Conservation (phyloP, 371 early-diverging fungal genomes). For the Rhizomucor pusillus region DNA sequence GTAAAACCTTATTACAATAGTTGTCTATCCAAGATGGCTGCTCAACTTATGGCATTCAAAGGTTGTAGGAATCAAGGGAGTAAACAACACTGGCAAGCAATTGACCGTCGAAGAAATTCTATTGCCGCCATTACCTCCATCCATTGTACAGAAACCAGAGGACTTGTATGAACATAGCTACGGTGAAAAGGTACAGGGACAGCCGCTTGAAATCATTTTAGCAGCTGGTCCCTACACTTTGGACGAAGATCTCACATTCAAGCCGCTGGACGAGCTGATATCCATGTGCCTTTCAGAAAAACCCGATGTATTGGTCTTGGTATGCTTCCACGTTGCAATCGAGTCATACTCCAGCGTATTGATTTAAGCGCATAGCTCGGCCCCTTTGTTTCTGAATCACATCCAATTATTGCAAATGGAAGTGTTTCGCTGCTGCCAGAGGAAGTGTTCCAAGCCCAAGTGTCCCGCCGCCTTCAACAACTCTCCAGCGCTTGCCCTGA, state of each 20-base stretch:
- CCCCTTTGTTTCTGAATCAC: conserved; percentile 14
- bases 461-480: conserved; percentile 43
- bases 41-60: conserved; percentile 1
- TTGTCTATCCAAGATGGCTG: not conserved
- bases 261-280: conserved; percentile 75
- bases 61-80: conserved; percentile 44
- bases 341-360: not conserved
- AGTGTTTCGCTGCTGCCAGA: conserved; percentile 57
- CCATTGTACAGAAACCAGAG: conserved; percentile 1
- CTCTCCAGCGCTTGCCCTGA: conserved; percentile 41
- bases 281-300: conserved; percentile 49
- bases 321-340: conserved; percentile 13
- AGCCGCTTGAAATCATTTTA: conserved; percentile 64
- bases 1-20: conserved; percentile 30
- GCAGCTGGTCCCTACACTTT: conserved; percentile 88
- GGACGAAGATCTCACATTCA: conserved; percentile 70
- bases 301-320: conserved; percentile 81
- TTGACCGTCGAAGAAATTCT: conserved; percentile 18
- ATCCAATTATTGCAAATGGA: conserved; percentile 46
- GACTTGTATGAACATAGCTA: conserved; percentile 1
- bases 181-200: conserved; percentile 8
- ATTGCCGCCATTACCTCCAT: conserved; percentile 35
- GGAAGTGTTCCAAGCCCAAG: conserved; percentile 59
- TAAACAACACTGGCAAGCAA: conserved; percentile 27
- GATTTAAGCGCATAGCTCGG: conserved; percentile 8